A percentile compares a stretch with the other conserved stretches of the same genome.
Evolutionary conservation across 345 rosid species (phyloP).

Genomic region (Hirschfeldia incana): DNA sequence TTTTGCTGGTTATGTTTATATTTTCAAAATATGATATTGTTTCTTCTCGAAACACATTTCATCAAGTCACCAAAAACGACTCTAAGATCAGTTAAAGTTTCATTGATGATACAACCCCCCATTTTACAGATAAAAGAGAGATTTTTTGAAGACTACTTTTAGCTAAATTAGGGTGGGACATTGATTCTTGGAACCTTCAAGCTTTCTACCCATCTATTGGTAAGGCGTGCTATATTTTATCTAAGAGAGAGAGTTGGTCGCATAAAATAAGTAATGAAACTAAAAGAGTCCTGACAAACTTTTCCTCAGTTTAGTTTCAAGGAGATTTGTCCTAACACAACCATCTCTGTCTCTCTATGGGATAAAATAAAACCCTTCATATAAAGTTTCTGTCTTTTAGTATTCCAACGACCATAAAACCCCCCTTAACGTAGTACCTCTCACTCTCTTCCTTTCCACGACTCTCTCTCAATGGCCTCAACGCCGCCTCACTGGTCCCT

Average conservation of each 20-base stretch:
- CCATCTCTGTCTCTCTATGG: background rate
- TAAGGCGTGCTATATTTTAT: background rate
- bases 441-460: background rate
- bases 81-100: no score
- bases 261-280: background rate
- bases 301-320: no score
- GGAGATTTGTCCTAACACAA: background rate
- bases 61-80: no score
- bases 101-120: no score
- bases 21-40: no score
- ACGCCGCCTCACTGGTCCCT: constrained; percentile 88
- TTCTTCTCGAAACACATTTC: no score
- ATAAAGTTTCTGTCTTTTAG: constrained; percentile 5
- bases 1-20: no score
- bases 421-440: constrained; percentile 15
- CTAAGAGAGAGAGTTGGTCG: background rate
- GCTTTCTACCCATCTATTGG: background rate
- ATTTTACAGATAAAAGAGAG: no score
- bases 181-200: background rate
- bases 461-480: constrained; percentile 61
- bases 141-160: background rate
- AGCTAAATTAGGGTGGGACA: background rate
- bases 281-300: background rate
- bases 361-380: background rate
- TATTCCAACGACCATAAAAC: constrained; percentile 2